Base-by-base conservation (phyloP, 2,329 filamentous ascomycete genomes). In the Fonsecaea erecta region DNA sequence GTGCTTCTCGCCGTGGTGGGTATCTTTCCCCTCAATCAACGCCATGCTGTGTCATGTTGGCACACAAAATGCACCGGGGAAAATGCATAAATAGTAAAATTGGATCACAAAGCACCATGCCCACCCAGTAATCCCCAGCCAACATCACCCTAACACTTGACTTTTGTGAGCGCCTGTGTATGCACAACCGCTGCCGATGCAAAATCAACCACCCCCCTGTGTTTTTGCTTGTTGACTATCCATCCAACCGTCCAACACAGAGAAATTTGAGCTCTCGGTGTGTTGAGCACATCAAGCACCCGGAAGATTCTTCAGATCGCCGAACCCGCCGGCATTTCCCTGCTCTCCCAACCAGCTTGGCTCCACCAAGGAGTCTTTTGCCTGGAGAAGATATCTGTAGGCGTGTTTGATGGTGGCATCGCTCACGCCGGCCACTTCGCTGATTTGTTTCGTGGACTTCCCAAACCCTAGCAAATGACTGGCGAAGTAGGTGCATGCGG, bases 391-490 rank as follows among this genome's bases (percentile, higher is more conserved):
- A 74, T 91, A 88, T 75, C 95, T 95, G 82, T 98, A 99, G 0
- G 94, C 93, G 28, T 92, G 96, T 74, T 96, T 93, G 73, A 99
- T 97, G 0, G 95, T 99, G 62, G 95, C 93, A 75, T 99, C 96
- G 76, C 93, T 97, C 30, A 99, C 95, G 70, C 92, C 92, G 0
- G 91, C 92, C 18, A 95, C 89, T 26, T 80, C 78, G 4, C 92
- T 91, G 72, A 99, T 97, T 67, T 96, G 90, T 77, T 93, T 93
- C n/a, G 92, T 90, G 6, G 86, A 83, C 73, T 90, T 91, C 21
- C 87, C 83, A 71, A 95, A 86, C 62, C 89, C 91, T 81, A 97
- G 90, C 40, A 98, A 84, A 74, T 94, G 88, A 32, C 92, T 93
- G 3, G 94, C 91, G 88, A 98, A 95, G 83, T 95, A 99, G 77